Evolutionary conservation across 257 asterid species (phyloP).

Genomic region (Solanum neorickii): DNA sequence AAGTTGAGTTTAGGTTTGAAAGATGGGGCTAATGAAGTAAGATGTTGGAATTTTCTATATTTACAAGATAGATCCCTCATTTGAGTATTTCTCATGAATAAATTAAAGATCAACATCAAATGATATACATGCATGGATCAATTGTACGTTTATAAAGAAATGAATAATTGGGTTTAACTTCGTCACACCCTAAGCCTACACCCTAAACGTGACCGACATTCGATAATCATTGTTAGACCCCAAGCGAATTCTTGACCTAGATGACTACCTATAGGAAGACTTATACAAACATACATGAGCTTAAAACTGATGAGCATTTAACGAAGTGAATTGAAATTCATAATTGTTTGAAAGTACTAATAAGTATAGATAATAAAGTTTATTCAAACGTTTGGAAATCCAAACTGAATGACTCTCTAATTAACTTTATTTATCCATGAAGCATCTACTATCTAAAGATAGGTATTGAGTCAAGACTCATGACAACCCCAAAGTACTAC

Average conservation of each 20-base stretch:
- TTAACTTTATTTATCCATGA: not conserved
- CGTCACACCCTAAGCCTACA: not conserved
- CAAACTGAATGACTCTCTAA: not conserved
- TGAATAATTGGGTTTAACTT: not conserved
- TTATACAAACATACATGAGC: not conserved
- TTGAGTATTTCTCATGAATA: not conserved
- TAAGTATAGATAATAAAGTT: not conserved
- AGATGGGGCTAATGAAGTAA: slow-evolving; percentile 3
- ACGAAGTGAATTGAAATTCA: not conserved
- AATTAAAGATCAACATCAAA: not conserved
- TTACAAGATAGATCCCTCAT: not conserved
- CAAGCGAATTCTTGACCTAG: not conserved
- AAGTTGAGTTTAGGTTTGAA: slow-evolving; percentile 19
- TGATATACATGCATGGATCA: not conserved
- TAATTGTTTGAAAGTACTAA: not conserved
- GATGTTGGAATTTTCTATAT: not conserved
- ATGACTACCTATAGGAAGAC: not conserved
- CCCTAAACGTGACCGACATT: not conserved
- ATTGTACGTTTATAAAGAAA: not conserved
- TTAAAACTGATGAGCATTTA: not conserved
- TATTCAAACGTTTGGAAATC: not conserved
- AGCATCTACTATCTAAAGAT: not conserved
- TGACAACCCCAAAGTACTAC: not conserved
- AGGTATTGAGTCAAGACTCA: not conserved
- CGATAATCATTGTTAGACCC: not conserved